Base-by-base conservation (phyloP, 805 yeast genomes). In the Kuraishia ogatae region DNA sequence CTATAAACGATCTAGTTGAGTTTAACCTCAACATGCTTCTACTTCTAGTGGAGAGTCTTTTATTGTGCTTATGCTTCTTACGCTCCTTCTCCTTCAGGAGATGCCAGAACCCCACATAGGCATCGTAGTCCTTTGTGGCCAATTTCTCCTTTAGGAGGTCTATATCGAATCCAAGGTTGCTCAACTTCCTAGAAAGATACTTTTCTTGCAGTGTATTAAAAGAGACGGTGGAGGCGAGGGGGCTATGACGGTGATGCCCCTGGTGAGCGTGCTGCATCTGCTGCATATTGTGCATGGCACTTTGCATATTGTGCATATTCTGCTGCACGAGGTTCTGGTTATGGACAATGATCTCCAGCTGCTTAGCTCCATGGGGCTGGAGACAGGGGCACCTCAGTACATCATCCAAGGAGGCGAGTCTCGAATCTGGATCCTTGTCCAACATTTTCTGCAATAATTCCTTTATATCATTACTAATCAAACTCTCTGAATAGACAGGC, bases 51-150 rank as follows among this genome's bases (percentile, higher is more conserved):
- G 59, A 61, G 35, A 60, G 50, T 48, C 57, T 62, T 26, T 39
- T 35, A 15, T 19, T 15, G 48, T 50, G 39, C 39, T 57, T 65
- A 61, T 69, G 11, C 73, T 74, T 57, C 65, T 67, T 73, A 52
- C 69, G 66, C 59, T 81, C 84, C 51, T 72, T 71, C 22, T 87
- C 89, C 28, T 85, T 68, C 19, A 83, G 68, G 20, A 89, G 71
- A 50, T 84, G 84, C 85, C 92, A 90, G 56, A 85, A 75, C 0
- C 93, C 96, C 15, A 87, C 81, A 17, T 87, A 70, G 0, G 89
- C 74, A 67, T 88, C 94, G 68, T 89, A 81, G 55, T 84, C 82
- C 51, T 79, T 77, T 55, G 78, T 75, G 28, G 70, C 62, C 2
- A 90, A 83, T 28, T 87, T 79, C 8, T 78, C 72, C 60, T 81